Base-by-base conservation (phyloP, 164 flowering plant species). In the Litsea cubeba region DNA sequence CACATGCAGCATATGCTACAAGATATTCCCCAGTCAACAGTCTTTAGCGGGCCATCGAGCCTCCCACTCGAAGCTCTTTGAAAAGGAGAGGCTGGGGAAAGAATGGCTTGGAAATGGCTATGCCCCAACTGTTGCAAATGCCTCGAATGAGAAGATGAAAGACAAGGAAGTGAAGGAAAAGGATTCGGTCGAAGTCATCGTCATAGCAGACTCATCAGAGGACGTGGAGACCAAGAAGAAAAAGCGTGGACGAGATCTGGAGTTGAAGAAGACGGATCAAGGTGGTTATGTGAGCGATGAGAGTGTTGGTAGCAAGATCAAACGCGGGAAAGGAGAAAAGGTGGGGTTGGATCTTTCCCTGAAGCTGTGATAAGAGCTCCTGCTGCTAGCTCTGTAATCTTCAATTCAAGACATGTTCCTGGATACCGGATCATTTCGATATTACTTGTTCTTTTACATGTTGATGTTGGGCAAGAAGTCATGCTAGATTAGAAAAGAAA, bases 211-310 rank as follows among this genome's bases (percentile, higher is more conserved):
- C 28, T 10, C 66, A 63, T 25, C 28, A 63, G 24, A 25, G 3
- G 66, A 63, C 11, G 28, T 12, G 3, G 15, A 22, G 6, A 26
- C 14, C 24, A 22, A 7, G 26, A 63, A 63, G 28, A 23, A 24
- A 63, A 63, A 24, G 28, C 66, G 28, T 12, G 10, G 17, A 11
- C 28, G 28, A 14, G 1, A 23, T n/a, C 25, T 11, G 11, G 24
- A 62, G 65, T 20, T 23, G 24, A 23, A 20, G 23, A 20, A 20
- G 23, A 20, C 65, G 1, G 28, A 25, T 12, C 25, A 63, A 63
- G 28, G 66, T 23, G 66, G 66, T 63, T 63, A 63, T 25, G 14
- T 63, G 12, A 63, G 66, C 15, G 66, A 63, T 63, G 66, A 63
- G 30, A 63, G 66, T 24, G 32, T 63, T 63, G 25, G 12, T 12